phyloP scores from a whole-genome alignment of 2,329 filamentous ascomycete genomes.

The Cercospora nicotianae region DNA sequence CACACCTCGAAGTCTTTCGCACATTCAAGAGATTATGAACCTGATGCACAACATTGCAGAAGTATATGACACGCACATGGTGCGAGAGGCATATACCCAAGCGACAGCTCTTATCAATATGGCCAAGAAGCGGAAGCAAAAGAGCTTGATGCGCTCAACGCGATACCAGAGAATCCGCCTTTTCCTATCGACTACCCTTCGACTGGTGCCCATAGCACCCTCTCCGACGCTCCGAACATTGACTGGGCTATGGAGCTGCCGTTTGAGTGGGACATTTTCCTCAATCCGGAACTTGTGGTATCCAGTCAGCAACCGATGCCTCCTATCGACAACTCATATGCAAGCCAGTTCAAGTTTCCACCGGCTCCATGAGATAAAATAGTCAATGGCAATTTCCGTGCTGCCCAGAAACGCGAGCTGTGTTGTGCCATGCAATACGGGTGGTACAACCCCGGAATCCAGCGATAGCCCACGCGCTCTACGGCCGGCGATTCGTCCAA shows the following conservation, averaged over 20 bases:
- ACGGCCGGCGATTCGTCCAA: background rate
- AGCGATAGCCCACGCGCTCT: background rate
- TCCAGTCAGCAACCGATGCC: slow-evolving; percentile 30
- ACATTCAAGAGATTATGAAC: slow-evolving; percentile 42
- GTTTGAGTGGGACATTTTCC: slow-evolving; percentile 40
- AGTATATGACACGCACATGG: slow-evolving; percentile 41
- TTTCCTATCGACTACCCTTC: slow-evolving; percentile 35
- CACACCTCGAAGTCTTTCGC: slow-evolving; percentile 40
- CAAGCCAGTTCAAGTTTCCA: slow-evolving; percentile 24
- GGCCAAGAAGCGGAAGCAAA: slow-evolving; percentile 37
- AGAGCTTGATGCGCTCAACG: slow-evolving; percentile 36
- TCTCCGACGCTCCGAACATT: slow-evolving; percentile 36
- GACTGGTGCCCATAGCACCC: slow-evolving; percentile 29
- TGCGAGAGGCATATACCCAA: slow-evolving; percentile 42
- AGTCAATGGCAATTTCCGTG: background rate
- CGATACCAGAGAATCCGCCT: slow-evolving; percentile 30
- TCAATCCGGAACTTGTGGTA: slow-evolving; percentile 39
- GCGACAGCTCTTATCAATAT: slow-evolving; percentile 36
- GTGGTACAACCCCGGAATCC: background rate
- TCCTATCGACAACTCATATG: slow-evolving; percentile 22
- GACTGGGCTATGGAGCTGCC: slow-evolving; percentile 38
- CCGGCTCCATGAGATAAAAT: background rate
- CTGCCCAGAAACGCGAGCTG: background rate
- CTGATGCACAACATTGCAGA: slow-evolving; percentile 42
- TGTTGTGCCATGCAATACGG: background rate